Evolutionary conservation across 1,139 yeast genomes (phyloP).

Genomic region (Pichia sp.): DNA sequence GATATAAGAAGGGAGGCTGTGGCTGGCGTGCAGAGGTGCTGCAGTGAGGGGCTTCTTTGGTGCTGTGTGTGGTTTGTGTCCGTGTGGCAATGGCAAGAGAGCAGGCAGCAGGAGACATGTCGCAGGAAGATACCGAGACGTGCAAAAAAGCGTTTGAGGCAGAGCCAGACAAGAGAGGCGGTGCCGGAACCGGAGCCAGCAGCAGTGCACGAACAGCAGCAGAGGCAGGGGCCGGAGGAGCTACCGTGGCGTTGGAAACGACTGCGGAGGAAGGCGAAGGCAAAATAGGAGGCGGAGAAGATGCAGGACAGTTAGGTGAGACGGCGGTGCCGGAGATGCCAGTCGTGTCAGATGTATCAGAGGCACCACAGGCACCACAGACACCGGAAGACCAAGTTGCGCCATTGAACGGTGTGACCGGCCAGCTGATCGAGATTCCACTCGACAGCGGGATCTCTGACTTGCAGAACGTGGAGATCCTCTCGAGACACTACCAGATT

Average conservation of each 20-base stretch:
- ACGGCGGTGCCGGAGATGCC: too few species aligned
- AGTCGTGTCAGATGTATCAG: not conserved
- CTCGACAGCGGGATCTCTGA: constrained; percentile 13
- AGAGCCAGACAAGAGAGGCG: too few species aligned
- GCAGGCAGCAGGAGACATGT: not conserved
- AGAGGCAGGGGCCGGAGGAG: too few species aligned
- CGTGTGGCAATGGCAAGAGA: too few species aligned
- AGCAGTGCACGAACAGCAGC: too few species aligned
- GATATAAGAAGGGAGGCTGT: not conserved
- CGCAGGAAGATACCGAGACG: not conserved
- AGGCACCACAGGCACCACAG: not conserved
- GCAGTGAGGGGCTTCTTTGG: not conserved
- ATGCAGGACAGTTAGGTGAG: not conserved
- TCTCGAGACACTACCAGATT: constrained; percentile 23
- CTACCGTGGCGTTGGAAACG: too few species aligned
- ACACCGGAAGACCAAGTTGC: not conserved
- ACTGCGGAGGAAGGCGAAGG: not conserved
- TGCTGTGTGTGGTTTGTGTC: not conserved
- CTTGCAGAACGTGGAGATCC: constrained; percentile 6
- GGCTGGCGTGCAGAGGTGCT: not conserved
- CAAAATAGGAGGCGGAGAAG: not conserved
- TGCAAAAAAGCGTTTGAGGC: not conserved
- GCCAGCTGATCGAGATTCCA: constrained; percentile 10
- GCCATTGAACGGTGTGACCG: not conserved
- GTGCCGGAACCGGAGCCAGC: too few species aligned